These are phyloP conservation scores for Thielaviopsis ethacetica DNA, from an alignment of 2,329 filamentous ascomycete genomes.

Conservation along the genomic window DNA sequence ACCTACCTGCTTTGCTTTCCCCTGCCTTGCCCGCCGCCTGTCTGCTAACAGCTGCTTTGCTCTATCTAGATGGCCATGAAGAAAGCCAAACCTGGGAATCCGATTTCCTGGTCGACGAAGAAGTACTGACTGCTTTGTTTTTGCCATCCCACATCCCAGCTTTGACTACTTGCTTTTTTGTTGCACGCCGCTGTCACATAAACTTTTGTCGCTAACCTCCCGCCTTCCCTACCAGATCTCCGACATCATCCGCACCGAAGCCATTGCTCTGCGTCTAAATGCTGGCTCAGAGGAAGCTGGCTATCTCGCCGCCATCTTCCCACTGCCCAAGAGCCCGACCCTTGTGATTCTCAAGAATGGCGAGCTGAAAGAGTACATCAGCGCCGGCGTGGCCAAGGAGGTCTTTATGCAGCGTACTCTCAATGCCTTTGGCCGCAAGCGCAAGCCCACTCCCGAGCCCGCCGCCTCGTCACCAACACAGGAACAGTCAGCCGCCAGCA, in stretches of 20 bases:
- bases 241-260: conserved; percentile 39
- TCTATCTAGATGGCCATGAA: conserved; percentile 42
- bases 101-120: conserved; percentile 43
- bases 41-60: not conserved
- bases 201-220: conserved; percentile 10
- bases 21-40: not conserved
- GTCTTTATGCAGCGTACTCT: conserved; percentile 41
- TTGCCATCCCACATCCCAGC: not conserved
- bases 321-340: conserved; percentile 61
- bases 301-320: conserved; percentile 69
- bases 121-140: conserved; percentile 23
- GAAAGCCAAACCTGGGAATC: conserved; percentile 59
- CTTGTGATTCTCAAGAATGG: conserved; percentile 69
- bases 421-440: conserved; percentile 18
- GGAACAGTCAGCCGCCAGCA: conserved; percentile 10
- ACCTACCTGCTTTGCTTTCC: conserved; percentile 21
- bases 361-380: conserved; percentile 60
- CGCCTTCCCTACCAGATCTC: conserved; percentile 28
- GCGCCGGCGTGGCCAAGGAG: conserved; percentile 43
- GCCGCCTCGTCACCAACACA: conserved; percentile 3
- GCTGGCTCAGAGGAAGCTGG: conserved; percentile 66
- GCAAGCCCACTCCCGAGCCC: conserved; percentile 10
- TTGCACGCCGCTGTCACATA: not conserved
- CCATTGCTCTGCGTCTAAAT: conserved; percentile 53
- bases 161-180: not conserved